Percentiles rank a stretch among this genome's conserved stretches.
These are phyloP conservation scores for Sordariomycetes sp. DNA, from an alignment of 2,329 filamentous ascomycete genomes.

Conservation along the genomic window DNA sequence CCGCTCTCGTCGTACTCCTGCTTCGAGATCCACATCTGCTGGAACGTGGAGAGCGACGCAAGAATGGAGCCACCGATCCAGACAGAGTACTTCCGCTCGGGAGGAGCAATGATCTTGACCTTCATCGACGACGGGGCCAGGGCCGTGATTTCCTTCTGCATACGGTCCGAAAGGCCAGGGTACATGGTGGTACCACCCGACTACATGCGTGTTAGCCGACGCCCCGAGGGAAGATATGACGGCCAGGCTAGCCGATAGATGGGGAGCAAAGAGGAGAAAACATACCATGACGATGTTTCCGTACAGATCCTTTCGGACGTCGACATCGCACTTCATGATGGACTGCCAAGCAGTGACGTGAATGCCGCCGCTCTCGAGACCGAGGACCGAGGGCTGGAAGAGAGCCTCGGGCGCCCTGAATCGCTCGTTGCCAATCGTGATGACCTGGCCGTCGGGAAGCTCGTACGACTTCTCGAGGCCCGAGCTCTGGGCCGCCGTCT, in stretches of 20 bases:
- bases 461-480: slow-evolving; percentile 99
- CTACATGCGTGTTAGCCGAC: slow-evolving; percentile 30
- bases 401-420: slow-evolving; percentile 99
- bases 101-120: slow-evolving; percentile 99
- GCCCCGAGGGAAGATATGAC: background rate
- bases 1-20: slow-evolving; percentile 99
- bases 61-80: slow-evolving; percentile 99
- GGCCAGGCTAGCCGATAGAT: background rate
- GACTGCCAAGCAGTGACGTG: slow-evolving; percentile 99
- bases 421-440: slow-evolving; percentile 99
- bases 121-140: slow-evolving; percentile 99
- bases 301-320: slow-evolving; percentile 99
- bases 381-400: slow-evolving; percentile 96
- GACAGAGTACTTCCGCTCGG: slow-evolving; percentile 99
- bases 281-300: slow-evolving; percentile 99
- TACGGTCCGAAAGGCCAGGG: slow-evolving; percentile 99
- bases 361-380: slow-evolving; percentile 97
- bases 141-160: slow-evolving; percentile 99
- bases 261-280: slow-evolving; percentile 14
- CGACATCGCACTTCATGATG: slow-evolving; percentile 99
- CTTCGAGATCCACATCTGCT: slow-evolving; percentile 99
- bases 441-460: slow-evolving; percentile 98
- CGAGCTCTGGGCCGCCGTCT: slow-evolving; percentile 98
- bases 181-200: slow-evolving; percentile 99
- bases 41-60: slow-evolving; percentile 98